Percentiles rank a stretch among this genome's conserved stretches.
Evolutionary conservation across 345 rosid species (phyloP).

Genomic region (Pelargonium nanum): DNA sequence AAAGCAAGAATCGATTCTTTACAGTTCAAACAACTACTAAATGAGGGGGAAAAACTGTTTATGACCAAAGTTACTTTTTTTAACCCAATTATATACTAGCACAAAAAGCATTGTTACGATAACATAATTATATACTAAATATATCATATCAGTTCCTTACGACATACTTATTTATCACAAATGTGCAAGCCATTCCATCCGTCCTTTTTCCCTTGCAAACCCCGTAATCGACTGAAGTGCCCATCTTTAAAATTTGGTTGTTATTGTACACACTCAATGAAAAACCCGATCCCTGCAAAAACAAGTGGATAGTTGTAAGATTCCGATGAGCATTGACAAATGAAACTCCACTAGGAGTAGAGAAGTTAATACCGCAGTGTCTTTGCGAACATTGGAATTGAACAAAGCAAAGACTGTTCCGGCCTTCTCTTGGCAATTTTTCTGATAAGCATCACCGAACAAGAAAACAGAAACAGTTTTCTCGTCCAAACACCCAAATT

Average conservation of each 20-base stretch:
- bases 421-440: slow-evolving; percentile 39
- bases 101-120: no score
- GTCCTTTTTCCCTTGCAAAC: slow-evolving; percentile 71
- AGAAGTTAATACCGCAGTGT: slow-evolving; percentile 32
- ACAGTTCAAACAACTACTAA: no score
- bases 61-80: no score
- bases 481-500: slow-evolving; percentile 55
- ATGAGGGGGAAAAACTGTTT: no score
- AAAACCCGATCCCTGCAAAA: slow-evolving; percentile 54
- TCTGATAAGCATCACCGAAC: slow-evolving; percentile 77
- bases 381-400: slow-evolving; percentile 61
- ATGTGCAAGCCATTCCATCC: slow-evolving; percentile 66
- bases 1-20: no score
- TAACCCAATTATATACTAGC: no score
- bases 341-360: background rate
- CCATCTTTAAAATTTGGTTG: slow-evolving; percentile 63
- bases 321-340: background rate
- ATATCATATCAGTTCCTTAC: no score
- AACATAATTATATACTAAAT: no score
- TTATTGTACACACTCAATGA: slow-evolving; percentile 59
- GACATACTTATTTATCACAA: slow-evolving; percentile 62
- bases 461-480: slow-evolving; percentile 60
- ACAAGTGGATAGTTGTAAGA: slow-evolving; percentile 1
- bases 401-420: slow-evolving; percentile 76
- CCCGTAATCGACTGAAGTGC: slow-evolving; percentile 76